These are phyloP conservation scores for Penicillium atrosanguineum DNA, from an alignment of 495 filamentous ascomycete species.

Conservation along the genomic window DNA sequence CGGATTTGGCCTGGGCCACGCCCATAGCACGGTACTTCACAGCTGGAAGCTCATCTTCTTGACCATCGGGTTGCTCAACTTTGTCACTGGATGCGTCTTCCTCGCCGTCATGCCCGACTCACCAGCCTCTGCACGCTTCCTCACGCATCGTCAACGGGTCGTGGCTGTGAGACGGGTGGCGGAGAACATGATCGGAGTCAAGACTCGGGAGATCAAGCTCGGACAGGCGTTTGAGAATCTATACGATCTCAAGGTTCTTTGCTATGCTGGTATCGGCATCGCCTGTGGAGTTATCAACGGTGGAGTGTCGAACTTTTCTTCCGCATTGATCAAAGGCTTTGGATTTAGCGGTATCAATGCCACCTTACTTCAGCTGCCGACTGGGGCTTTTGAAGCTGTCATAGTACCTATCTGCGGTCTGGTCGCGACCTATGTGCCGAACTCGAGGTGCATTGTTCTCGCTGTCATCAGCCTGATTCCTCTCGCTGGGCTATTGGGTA, in stretches of 20 bases:
- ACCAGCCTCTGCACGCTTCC: constrained; percentile 38
- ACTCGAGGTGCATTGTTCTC: constrained; percentile 42
- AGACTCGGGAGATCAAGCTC: constrained; percentile 35
- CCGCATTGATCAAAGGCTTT: constrained; percentile 45
- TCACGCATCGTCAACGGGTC: constrained; percentile 42
- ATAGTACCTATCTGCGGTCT: constrained; percentile 36
- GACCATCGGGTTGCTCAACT: constrained; percentile 49
- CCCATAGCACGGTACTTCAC: constrained; percentile 36
- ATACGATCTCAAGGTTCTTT: constrained; percentile 39
- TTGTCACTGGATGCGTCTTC: constrained; percentile 41
- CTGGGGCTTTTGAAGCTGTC: constrained; percentile 43
- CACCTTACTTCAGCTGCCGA: constrained; percentile 46
- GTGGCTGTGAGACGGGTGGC: constrained; percentile 43
- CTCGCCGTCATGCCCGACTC: constrained; percentile 42
- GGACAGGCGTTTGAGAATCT: constrained; percentile 38
- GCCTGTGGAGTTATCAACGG: constrained; percentile 45
- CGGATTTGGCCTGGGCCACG: constrained; percentile 53
- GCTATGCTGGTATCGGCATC: constrained; percentile 34
- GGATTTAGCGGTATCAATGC: constrained; percentile 37
- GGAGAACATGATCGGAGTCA: constrained; percentile 52
- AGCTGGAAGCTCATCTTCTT: constrained; percentile 59
- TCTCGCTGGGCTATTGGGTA: constrained; percentile 41
- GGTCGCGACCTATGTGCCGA: constrained; percentile 38
- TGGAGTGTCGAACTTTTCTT: constrained; percentile 45
- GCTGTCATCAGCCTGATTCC: constrained; percentile 34